Conservation (phyloP, 2,329 filamentous ascomycete genomes). For the Cyclaneusma minus region DNA sequence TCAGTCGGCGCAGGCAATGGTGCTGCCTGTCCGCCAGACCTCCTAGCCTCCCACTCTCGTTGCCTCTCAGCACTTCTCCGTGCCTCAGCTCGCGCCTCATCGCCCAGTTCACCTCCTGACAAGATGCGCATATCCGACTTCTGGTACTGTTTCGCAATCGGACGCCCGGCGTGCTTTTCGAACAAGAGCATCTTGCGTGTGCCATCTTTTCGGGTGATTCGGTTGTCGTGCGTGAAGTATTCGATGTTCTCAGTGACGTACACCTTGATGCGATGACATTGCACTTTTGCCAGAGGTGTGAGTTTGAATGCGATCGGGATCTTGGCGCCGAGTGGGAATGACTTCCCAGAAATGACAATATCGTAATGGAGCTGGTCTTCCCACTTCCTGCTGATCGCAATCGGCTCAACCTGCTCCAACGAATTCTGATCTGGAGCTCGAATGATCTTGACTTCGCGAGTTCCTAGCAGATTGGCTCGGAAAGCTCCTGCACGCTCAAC, state of each 20-base stretch:
- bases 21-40: conserved; percentile 28
- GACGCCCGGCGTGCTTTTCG: conserved; percentile 52
- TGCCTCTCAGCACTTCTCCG: conserved; percentile 17
- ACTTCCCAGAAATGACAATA: conserved; percentile 65
- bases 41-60: conserved; percentile 33
- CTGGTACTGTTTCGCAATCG: conserved; percentile 45
- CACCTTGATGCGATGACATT: conserved; percentile 60
- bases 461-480: conserved; percentile 50
- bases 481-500: conserved; percentile 58
- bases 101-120: conserved; percentile 51
- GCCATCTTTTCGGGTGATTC: conserved; percentile 50
- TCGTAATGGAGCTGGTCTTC: conserved; percentile 65
- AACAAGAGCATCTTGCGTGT: conserved; percentile 53
- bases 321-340: conserved; percentile 54
- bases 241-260: conserved; percentile 59
- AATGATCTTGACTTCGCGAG: conserved; percentile 51
- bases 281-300: conserved; percentile 58
- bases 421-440: conserved; percentile 55
- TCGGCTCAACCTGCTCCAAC: conserved; percentile 57
- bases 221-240: conserved; percentile 53
- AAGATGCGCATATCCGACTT: conserved; percentile 51
- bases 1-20: conserved; percentile 23
- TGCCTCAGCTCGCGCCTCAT: conserved; percentile 21
- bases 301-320: conserved; percentile 65
- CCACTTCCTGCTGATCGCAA: conserved; percentile 62